A percentile compares a stretch with the other conserved stretches of the same genome.
These are phyloP conservation scores for Chrysanthemum lavandulifolium DNA, from an alignment of 129 eudicot genomes.

Conservation along the genomic window DNA sequence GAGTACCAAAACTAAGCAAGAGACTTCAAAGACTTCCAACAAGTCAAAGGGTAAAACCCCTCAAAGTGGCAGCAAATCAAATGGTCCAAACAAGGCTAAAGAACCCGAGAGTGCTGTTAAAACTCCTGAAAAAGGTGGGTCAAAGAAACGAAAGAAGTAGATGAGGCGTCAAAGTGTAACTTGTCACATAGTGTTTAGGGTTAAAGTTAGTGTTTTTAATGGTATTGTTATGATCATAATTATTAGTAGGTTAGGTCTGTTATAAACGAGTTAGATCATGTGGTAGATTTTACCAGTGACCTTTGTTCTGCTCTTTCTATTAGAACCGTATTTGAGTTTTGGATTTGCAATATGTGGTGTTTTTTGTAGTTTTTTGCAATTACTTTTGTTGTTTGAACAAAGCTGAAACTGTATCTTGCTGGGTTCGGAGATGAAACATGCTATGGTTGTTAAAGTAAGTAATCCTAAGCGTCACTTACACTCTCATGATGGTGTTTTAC, in stretches of 20 bases:
- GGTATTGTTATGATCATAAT: slow-evolving; percentile 17
- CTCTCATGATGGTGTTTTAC: too few relatives aligned
- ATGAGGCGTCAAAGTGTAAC: slow-evolving; percentile 13
- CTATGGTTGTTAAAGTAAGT: too few relatives aligned
- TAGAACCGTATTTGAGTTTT: slow-evolving; percentile 22
- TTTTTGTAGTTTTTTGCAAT: background rate
- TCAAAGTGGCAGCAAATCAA: slow-evolving; percentile 38
- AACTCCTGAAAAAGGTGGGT: slow-evolving; percentile 51
- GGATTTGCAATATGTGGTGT: slow-evolving; percentile 13
- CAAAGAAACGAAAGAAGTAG: slow-evolving; percentile 58
- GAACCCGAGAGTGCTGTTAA: slow-evolving; percentile 37
- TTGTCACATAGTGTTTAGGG: slow-evolving; percentile 30
- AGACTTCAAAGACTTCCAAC: slow-evolving; percentile 37
- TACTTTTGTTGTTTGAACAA: background rate
- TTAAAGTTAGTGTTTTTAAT: slow-evolving; percentile 27
- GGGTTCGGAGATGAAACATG: too few relatives aligned
- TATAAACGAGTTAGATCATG: slow-evolving; percentile 37
- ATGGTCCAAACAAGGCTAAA: slow-evolving; percentile 42
- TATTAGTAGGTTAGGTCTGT: slow-evolving; percentile 27
- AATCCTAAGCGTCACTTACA: too few relatives aligned
- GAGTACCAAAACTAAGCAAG: slow-evolving; percentile 38
- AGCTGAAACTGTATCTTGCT: background rate
- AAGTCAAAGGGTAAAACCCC: slow-evolving; percentile 64
- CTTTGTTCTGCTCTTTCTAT: slow-evolving; percentile 20
- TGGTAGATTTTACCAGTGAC: slow-evolving; percentile 26